Evolutionary conservation across 805 yeast species (phyloP), one percentile per base, ranked within the genome.

Genomic region (Starmerella etchellsii): DNA sequence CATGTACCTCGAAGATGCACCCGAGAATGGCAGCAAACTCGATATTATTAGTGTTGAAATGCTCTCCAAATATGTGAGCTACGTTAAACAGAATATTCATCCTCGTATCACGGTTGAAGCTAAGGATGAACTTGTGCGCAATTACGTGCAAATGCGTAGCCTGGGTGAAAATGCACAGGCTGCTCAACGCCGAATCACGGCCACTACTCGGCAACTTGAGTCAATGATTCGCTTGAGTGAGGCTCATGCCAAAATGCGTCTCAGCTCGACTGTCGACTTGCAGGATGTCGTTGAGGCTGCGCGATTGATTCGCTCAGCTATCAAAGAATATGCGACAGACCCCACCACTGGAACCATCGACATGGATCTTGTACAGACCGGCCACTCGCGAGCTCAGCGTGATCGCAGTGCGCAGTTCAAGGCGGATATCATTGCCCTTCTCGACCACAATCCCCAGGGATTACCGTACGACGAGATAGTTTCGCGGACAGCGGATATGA

Each of bases 251-350:
- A 87, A 85, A 63, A 82, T 91, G 94, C 75, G 95, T 53, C 67
- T 91, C 24, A 71, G 88, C 1, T 63, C 68, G 1, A 57, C 53
- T 0, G 99, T 91, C 4, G 79, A 77, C 40, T 66, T 81, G 21
- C 69, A 68, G 23, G 99, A 91, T 60, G 98, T 91, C 5, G 69
- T 70, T 45, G 99, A 91, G 59, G 94, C 97, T 0, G 96, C 87
- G 2, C 72, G 99, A 50, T 68, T 91, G 50, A 91, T 88, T 57
- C 77, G 81, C 53, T 74, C 94, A 3, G 99, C 99, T 13, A 82
- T 91, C 50, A 91, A 91, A 59, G 97, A 91, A 49, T 91, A 91
- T 59, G 99, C 99, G 14, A 91, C 95, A 2, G 99, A 91, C 64
- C 98, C 98, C 20, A 67, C 78, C 27, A 88, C 98, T 0, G 99